These are phyloP conservation scores for Ceratobasidium sp. DNA, from an alignment of 1,284 basidiomycete species.

Conservation along the genomic window DNA sequence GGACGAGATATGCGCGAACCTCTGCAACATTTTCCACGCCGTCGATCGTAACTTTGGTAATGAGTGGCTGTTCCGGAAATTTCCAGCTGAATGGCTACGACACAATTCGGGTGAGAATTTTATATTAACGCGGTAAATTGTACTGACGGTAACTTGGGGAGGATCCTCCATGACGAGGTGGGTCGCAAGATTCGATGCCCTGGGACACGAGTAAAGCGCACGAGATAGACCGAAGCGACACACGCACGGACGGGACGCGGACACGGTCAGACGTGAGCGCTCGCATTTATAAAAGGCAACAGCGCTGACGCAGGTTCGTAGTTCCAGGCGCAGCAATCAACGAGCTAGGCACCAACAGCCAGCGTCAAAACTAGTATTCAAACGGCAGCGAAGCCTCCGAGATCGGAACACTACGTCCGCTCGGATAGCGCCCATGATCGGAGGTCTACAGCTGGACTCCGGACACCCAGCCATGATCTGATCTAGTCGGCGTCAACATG, in stretches of 20 bases:
- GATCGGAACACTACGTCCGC: not conserved
- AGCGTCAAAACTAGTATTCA: not conserved
- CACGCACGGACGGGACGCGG: too few species aligned
- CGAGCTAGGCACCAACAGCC: not conserved
- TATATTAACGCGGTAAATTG: not conserved
- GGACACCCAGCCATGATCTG: too few species aligned
- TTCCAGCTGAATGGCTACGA: not conserved
- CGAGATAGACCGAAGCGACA: too few species aligned
- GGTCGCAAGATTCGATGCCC: too few species aligned
- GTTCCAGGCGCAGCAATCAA: not conserved
- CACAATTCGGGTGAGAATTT: not conserved
- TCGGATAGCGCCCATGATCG: not conserved
- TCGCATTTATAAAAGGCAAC: not conserved
- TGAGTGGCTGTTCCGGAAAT: not conserved
- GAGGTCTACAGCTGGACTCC: not conserved
- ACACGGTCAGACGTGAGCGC: not conserved
- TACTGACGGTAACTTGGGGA: not conserved
- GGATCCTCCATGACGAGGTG: not conserved
- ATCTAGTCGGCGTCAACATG: too few species aligned
- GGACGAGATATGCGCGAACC: not conserved
- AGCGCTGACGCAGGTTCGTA: not conserved
- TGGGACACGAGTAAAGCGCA: too few species aligned
- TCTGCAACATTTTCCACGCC: not conserved
- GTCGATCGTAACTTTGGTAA: not conserved
- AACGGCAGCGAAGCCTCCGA: not conserved